Evolutionary conservation across 768 basidiomycete genomes (phyloP).

Genomic region (Rhodotorula diobovata): DNA sequence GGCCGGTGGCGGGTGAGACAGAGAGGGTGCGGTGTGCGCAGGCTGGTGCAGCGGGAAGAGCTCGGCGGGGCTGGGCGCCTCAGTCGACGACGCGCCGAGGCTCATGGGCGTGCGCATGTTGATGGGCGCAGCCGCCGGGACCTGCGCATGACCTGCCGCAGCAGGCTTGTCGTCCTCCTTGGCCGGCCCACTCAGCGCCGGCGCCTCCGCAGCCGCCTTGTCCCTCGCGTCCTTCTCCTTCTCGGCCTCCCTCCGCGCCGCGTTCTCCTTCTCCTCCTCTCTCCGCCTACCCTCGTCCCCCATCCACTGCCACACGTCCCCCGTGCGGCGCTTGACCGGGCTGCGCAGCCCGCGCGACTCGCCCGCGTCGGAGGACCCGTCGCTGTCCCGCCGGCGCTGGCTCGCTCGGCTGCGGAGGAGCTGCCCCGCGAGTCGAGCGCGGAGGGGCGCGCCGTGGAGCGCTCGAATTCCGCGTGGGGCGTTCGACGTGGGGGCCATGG

Average conservation of each 20-base stretch:
- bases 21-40: not conserved
- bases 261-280: conserved; percentile 10
- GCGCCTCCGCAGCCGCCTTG: not conserved
- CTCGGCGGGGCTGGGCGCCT: conserved; percentile 35
- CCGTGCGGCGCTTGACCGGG: conserved; percentile 9
- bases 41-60: not conserved
- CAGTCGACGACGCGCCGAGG: conserved; percentile 29
- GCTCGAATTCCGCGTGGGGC: too few species aligned
- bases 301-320: conserved; percentile 25
- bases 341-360: not conserved
- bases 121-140: conserved; percentile 18
- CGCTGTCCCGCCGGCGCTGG: not conserved
- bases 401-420: not conserved
- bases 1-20: not conserved
- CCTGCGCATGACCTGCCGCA: not conserved
- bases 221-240: conserved; percentile 1
- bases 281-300: conserved; percentile 14
- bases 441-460: not conserved
- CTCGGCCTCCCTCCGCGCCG: not conserved
- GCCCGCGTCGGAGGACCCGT: not conserved
- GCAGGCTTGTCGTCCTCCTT: not conserved
- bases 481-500: too few species aligned
- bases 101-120: conserved; percentile 38
- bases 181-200: not conserved
- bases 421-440: not conserved